Conservation (phyloP, 352 stramenopile genomes). For the Phytophthora multivora region DNA sequence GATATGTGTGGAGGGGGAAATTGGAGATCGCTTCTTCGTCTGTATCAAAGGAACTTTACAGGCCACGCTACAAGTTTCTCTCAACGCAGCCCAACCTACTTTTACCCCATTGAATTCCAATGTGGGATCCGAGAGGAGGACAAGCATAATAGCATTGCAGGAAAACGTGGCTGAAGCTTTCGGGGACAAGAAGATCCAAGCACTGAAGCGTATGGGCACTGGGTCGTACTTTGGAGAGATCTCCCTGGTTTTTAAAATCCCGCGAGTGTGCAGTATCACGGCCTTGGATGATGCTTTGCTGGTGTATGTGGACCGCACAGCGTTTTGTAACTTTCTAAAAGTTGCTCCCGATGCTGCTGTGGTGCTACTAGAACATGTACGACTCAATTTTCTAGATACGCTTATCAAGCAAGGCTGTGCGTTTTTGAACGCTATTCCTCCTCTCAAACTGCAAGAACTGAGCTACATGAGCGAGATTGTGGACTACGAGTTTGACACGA, state of each 20-base stretch:
- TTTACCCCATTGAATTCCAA: constrained; percentile 24
- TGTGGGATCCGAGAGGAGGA: constrained; percentile 4
- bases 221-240: constrained; percentile 81
- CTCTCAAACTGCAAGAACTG: constrained; percentile 60
- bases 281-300: constrained; percentile 66
- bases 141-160: constrained; percentile 20
- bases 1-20: constrained; percentile 61
- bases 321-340: constrained; percentile 79
- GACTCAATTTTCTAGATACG: constrained; percentile 63
- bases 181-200: constrained; percentile 44
- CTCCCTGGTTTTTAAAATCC: constrained; percentile 71
- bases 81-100: constrained; percentile 32
- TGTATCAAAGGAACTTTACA: constrained; percentile 65
- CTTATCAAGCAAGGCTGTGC: constrained; percentile 62
- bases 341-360: constrained; percentile 57
- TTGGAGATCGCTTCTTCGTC: constrained; percentile 73
- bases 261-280: constrained; percentile 67
- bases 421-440: constrained; percentile 61
- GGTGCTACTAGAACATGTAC: constrained; percentile 65
- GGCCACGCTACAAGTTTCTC: constrained; percentile 44
- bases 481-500: constrained; percentile 34
- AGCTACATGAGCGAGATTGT: constrained; percentile 58
- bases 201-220: constrained; percentile 53
- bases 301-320: constrained; percentile 68
- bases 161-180: constrained; percentile 15